Evolutionary conservation across 2,329 filamentous ascomycete species (phyloP), one percentile per base, ranked within the genome.

Genomic region (Tetracladium maxilliforme): DNA sequence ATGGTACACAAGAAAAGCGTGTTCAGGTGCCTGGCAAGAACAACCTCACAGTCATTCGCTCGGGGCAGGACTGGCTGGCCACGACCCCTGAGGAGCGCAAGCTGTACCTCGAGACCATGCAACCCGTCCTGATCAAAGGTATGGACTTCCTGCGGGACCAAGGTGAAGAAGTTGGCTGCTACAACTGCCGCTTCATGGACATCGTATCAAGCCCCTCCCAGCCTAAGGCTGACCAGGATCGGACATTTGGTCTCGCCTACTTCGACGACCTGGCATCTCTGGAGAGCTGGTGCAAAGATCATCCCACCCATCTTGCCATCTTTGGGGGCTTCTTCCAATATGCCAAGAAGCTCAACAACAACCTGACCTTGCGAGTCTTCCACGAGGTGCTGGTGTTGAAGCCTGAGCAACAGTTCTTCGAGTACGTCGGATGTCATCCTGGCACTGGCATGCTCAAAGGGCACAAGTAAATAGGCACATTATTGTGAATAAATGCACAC

Each of bases 111-210:
- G 42, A 47, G 14, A 55, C 48, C 5, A 58, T 60, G 51, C 52
- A 58, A 26, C 56, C 55, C 0, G 49, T 55, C 2, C 40, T 61
- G 6, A 39, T 41, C 11, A 41, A 41, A 20, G 56, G 56, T 1
- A 59, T 60, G 56, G 37, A 48, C 11, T 60, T 56, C 29, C 40
- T 59, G 3, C 48, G 53, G 1, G 51, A 59, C 25, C 31, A 52
- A 15, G 56, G 56, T 3, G 34, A 38, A 4, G 44, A 50, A n/a
- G 45, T 59, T 9, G 55, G 55, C 1, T 61, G 55, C 30, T 51
- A 52, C 24, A 49, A 43, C 29, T 55, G 49, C 24, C 49, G 53
- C 4, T 50, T 59, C 21, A 57, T 55, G 54, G 46, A 53, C 5
- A 41, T 58, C 9, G 30, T 56, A 14, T n/a, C n/a, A n/a, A 44